Percentiles rank a stretch among this genome's conserved stretches.
These are phyloP conservation scores for Punctularia strigosozonata DNA, from an alignment of 768 basidiomycete species.

Conservation along the genomic window DNA sequence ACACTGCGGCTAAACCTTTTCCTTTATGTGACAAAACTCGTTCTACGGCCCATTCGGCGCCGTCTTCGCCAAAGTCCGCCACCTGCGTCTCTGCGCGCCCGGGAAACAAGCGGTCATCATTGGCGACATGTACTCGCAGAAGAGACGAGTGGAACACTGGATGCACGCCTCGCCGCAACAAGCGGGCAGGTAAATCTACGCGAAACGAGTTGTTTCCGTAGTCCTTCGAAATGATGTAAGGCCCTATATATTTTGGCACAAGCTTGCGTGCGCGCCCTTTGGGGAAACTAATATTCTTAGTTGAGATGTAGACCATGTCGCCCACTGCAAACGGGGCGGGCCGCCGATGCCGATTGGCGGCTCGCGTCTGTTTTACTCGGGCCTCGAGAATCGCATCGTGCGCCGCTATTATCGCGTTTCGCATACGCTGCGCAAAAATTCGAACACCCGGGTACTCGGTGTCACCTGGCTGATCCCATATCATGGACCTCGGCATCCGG, in stretches of 20 bases:
- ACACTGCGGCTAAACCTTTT: constrained; percentile 10
- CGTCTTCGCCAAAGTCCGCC: constrained; percentile 2
- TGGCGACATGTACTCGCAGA: constrained; percentile 10
- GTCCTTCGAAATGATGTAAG: constrained; percentile 11
- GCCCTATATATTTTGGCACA: constrained; percentile 17
- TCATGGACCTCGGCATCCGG: constrained; percentile 17
- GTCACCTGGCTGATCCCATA: constrained; percentile 12
- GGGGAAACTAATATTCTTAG: constrained; percentile 8
- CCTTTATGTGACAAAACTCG: constrained; percentile 15
- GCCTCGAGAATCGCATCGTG: constrained; percentile 21
- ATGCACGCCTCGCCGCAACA: constrained; percentile 10
- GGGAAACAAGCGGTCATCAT: constrained; percentile 12
- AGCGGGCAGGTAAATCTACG: constrained; percentile 10
- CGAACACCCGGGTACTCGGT: constrained; percentile 17
- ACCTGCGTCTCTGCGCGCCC: constrained; percentile 10
- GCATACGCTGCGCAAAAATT: constrained; percentile 15
- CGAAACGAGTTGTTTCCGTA: constrained; percentile 10
- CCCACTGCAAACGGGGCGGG: constrained; percentile 8
- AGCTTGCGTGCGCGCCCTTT: constrained; percentile 14
- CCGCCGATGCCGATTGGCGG: constrained; percentile 14
- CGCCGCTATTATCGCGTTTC: constrained; percentile 16
- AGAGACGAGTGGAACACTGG: constrained; percentile 13
- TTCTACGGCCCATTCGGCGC: constrained; percentile 15
- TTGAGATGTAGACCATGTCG: constrained; percentile 17
- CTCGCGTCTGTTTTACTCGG: constrained; percentile 20